Evolutionary conservation across 768 basidiomycete genomes (phyloP).

Genomic region (Russula compacta): DNA sequence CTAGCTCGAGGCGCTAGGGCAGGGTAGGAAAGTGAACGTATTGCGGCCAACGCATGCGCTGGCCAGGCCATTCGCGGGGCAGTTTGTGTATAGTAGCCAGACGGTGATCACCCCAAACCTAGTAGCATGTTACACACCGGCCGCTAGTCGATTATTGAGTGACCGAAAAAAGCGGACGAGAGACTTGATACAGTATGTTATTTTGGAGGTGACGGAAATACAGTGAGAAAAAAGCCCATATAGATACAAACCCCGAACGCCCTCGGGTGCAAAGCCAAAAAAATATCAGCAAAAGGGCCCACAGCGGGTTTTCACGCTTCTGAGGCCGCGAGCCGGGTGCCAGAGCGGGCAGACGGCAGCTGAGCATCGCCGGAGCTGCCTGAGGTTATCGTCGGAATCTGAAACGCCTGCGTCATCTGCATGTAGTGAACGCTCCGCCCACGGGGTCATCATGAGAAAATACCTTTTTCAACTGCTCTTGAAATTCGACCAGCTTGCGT

Average conservation of each 20-base stretch:
- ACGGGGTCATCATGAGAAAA: slow-evolving; percentile 31
- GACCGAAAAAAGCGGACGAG: background rate
- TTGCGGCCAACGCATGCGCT: background rate
- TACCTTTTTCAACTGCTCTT: slow-evolving; percentile 47
- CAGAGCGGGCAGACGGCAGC: slow-evolving; percentile 16
- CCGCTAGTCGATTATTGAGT: background rate
- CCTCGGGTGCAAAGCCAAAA: background rate
- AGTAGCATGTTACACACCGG: background rate
- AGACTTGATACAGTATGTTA: slow-evolving; percentile 7
- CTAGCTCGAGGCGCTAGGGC: background rate
- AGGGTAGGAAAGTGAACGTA: background rate
- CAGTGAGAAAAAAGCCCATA: slow-evolving; percentile 7
- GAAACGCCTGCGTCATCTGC: slow-evolving; percentile 22
- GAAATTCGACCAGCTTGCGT: slow-evolving; percentile 41
- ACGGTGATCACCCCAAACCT: background rate
- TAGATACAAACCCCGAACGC: slow-evolving; percentile 11
- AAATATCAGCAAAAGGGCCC: background rate
- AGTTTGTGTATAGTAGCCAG: background rate
- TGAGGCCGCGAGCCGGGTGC: slow-evolving; percentile 15
- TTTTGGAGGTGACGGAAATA: slow-evolving; percentile 10
- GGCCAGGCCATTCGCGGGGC: background rate
- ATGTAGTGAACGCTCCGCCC: background rate
- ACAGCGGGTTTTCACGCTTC: slow-evolving; percentile 4
- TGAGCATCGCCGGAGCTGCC: slow-evolving; percentile 5
- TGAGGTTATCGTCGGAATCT: slow-evolving; percentile 3